phyloP scores from a whole-genome alignment of 345 rosid genomes.

The Linum usitatissimum region DNA sequence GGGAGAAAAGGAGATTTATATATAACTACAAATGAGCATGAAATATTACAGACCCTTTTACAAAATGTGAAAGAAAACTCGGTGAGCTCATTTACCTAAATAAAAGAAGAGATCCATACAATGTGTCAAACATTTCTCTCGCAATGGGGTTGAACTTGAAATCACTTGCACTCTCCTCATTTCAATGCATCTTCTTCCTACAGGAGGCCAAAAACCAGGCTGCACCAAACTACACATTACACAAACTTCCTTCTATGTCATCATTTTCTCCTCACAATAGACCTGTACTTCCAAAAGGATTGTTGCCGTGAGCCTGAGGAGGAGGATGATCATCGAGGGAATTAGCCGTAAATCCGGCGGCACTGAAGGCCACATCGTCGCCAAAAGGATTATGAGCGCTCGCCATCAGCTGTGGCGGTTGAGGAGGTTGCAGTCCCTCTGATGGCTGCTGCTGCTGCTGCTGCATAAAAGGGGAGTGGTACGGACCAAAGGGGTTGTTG shows the following conservation, averaged over 20 bases:
- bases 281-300: conserved; percentile 75
- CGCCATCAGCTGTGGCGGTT: conserved; percentile 36
- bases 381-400: conserved; percentile 68
- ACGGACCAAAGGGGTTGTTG: conserved; percentile 71
- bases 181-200: not conserved
- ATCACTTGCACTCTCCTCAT: not conserved
- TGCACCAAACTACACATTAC: too few relatives aligned
- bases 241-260: not conserved
- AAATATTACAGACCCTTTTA: not conserved
- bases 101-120: not conserved
- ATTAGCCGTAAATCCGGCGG: conserved; percentile 31
- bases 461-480: conserved; percentile 41
- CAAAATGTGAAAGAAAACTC: not conserved
- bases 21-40: not conserved
- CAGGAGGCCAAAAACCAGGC: too few relatives aligned
- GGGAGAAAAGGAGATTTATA: not conserved
- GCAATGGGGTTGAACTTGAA: not conserved
- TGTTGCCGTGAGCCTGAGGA: conserved; percentile 30
- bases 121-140: not conserved
- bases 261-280: conserved; percentile 27
- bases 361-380: conserved; percentile 49
- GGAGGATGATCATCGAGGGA: conserved; percentile 28
- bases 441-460: conserved; percentile 5
- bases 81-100: too few relatives aligned
- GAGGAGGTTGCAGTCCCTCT: conserved; percentile 11